phyloP scores from a whole-genome alignment of 352 stramenopile species.

The Phytophthora rubi region DNA sequence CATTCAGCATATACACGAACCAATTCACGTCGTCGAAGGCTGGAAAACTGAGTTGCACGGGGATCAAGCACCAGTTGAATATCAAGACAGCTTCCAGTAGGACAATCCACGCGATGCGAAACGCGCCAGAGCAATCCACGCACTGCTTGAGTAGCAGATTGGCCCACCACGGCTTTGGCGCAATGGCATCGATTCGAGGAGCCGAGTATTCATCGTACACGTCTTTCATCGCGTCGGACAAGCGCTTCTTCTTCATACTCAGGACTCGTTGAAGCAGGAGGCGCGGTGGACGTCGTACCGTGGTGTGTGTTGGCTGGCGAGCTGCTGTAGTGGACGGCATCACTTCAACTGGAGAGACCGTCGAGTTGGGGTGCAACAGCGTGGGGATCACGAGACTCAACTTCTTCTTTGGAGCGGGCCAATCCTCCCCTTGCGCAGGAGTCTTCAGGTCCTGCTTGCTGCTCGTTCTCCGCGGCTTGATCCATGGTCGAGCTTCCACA shows the following conservation, averaged over 20 bases:
- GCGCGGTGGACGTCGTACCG: conserved; percentile 6
- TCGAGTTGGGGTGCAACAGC: background rate
- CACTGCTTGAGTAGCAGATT: conserved; percentile 19
- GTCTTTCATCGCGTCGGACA: conserved; percentile 20
- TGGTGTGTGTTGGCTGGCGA: background rate
- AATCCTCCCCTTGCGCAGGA: background rate
- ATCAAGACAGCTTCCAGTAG: conserved; percentile 38
- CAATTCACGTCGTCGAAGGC: conserved; percentile 31
- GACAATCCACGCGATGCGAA: conserved; percentile 27
- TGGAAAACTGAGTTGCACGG: conserved; percentile 50
- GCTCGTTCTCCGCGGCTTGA: conserved; percentile 2
- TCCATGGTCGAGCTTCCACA: conserved; percentile 1
- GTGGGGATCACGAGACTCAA: background rate
- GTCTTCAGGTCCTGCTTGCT: background rate
- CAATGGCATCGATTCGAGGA: background rate
- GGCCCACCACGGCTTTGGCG: conserved; percentile 18
- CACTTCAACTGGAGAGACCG: background rate
- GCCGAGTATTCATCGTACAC: conserved; percentile 22
- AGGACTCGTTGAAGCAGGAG: conserved; percentile 41
- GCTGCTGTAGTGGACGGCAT: background rate
- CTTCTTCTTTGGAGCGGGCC: conserved; percentile 1
- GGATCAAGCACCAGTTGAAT: conserved; percentile 52
- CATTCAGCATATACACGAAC: conserved; percentile 34
- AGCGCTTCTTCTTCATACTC: conserved; percentile 18
- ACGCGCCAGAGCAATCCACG: conserved; percentile 15